Evolutionary conservation across 2,329 filamentous ascomycete genomes (phyloP).

Genomic region (Ampelomyces quisqualis): DNA sequence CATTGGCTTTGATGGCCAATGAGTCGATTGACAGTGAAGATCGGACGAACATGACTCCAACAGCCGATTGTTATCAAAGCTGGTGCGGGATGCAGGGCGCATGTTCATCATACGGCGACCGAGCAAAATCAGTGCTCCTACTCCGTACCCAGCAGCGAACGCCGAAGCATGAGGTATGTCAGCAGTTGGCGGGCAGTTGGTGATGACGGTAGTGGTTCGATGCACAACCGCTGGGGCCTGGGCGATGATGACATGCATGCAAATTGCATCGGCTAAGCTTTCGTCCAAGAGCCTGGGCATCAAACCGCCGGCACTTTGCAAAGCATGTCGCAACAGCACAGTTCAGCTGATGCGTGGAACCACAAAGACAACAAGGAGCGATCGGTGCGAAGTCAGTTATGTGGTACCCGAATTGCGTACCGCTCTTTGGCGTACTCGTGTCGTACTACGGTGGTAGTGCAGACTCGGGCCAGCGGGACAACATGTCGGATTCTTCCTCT

Average conservation of each 20-base stretch:
- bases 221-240: conserved; percentile 12
- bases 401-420: conserved; percentile 6
- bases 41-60: background rate
- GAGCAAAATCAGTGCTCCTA: background rate
- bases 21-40: conserved; percentile 1
- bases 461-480: conserved; percentile 27
- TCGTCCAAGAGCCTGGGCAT: conserved; percentile 33
- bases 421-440: background rate
- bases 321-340: conserved; percentile 23
- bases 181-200: conserved; percentile 10
- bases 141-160: conserved; percentile 1
- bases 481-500: conserved; percentile 3
- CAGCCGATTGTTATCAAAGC: conserved; percentile 7
- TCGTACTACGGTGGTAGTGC: too few relatives aligned
- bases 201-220: conserved; percentile 12
- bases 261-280: conserved; percentile 23
- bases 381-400: background rate
- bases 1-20: conserved; percentile 12
- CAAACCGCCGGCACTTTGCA: conserved; percentile 20
- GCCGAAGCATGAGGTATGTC: too few relatives aligned
- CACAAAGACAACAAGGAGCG: background rate
- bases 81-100: conserved; percentile 5
- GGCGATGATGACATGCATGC: conserved; percentile 26
- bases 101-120: background rate
- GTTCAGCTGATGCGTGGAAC: background rate